These are phyloP conservation scores for Oxyria digyna DNA, from an alignment of 148 eudicot genomes.

Conservation along the genomic window DNA sequence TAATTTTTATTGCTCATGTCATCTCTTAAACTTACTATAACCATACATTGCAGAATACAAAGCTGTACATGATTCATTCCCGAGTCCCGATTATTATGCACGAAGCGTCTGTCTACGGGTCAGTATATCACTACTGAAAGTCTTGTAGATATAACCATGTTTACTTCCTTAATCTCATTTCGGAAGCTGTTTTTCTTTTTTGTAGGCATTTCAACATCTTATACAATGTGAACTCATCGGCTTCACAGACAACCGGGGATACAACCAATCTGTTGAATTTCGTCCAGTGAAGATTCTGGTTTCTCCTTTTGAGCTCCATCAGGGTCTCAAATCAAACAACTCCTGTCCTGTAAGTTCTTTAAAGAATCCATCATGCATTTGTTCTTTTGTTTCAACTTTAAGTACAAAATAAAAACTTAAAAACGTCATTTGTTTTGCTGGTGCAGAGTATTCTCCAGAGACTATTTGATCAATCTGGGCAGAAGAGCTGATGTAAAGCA, in stretches of 20 bases:
- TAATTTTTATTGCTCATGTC: background rate
- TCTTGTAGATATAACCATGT: background rate
- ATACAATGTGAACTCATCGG: constrained; percentile 49
- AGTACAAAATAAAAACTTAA: background rate
- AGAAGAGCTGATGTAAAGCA: background rate
- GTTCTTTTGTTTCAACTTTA: no score
- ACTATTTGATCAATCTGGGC: constrained; percentile 7
- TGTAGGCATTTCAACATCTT: constrained; percentile 91
- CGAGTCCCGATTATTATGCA: constrained; percentile 65
- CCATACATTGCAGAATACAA: constrained; percentile 66
- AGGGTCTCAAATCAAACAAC: constrained; percentile 51
- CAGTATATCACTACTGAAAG: constrained; percentile 10
- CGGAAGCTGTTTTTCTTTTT: background rate
- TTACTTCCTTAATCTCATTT: background rate
- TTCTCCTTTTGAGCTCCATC: constrained; percentile 52
- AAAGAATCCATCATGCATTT: background rate
- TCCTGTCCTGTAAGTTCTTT: constrained; percentile 60
- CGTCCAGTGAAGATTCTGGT: constrained; percentile 77
- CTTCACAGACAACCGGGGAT: constrained; percentile 58
- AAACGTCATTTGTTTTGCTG: background rate
- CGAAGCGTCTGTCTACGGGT: constrained; percentile 77
- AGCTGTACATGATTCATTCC: constrained; percentile 59
- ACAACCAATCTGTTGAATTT: constrained; percentile 60
- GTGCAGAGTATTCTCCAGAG: constrained; percentile 5
- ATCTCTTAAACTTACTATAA: background rate